A percentile compares a stretch with the other conserved stretches of the same genome.
phyloP scores from a whole-genome alignment of 2,329 filamentous ascomycete genomes.

The Phaeophleospora eucalypticola region DNA sequence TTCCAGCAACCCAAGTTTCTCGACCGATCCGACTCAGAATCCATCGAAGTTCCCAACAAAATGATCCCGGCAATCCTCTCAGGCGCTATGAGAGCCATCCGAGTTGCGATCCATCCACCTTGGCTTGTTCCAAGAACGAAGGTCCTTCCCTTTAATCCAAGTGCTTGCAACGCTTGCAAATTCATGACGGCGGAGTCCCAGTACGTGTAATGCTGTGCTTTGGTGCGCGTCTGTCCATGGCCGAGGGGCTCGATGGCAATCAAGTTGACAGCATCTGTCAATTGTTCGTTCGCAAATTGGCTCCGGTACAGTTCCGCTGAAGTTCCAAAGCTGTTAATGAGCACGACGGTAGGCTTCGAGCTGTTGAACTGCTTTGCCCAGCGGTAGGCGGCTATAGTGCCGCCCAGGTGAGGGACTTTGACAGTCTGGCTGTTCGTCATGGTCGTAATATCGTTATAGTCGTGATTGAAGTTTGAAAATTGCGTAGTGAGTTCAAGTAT shows the following conservation, averaged over 20 bases:
- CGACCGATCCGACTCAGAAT: slow-evolving; percentile 45
- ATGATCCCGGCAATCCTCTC: slow-evolving; percentile 48
- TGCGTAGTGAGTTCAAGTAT: neutral
- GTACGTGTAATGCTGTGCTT: slow-evolving; percentile 49
- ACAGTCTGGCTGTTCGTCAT: slow-evolving; percentile 38
- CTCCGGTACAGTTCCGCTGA: slow-evolving; percentile 39
- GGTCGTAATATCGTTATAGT: slow-evolving; percentile 1
- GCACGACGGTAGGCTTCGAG: slow-evolving; percentile 48
- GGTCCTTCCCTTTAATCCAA: slow-evolving; percentile 40
- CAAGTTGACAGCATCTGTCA: slow-evolving; percentile 42
- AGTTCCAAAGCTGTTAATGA: slow-evolving; percentile 52
- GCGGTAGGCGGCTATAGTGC: slow-evolving; percentile 47
- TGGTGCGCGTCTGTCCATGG: slow-evolving; percentile 46
- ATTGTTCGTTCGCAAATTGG: slow-evolving; percentile 28
- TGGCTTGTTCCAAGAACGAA: slow-evolving; percentile 52
- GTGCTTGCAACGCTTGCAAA: slow-evolving; percentile 37
- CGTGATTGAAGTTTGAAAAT: neutral
- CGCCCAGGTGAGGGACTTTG: slow-evolving; percentile 48
- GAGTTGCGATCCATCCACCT: slow-evolving; percentile 50
- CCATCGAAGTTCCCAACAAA: slow-evolving; percentile 51
- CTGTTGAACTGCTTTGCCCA: slow-evolving; percentile 35
- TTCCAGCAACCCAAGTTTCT: slow-evolving; percentile 49
- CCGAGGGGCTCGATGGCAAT: slow-evolving; percentile 53
- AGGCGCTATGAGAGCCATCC: slow-evolving; percentile 52
- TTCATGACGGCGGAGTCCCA: slow-evolving; percentile 47